Evolutionary conservation across 495 filamentous ascomycete species (phyloP).

Genomic region (Aspergillus sparsus): DNA sequence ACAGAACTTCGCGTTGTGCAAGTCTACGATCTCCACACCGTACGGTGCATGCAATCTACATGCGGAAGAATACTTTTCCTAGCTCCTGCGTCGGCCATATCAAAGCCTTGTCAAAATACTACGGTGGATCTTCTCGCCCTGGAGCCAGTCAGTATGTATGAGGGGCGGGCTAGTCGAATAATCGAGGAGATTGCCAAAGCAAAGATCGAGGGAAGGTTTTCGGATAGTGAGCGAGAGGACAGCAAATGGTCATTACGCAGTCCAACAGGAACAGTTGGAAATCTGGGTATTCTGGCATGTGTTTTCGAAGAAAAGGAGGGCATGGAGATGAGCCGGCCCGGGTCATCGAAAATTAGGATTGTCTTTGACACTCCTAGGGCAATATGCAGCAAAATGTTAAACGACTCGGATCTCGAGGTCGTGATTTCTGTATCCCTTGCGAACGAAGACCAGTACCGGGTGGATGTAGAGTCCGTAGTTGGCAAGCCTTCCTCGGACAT

Average conservation of each 20-base stretch:
- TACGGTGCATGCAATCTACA: slow-evolving; percentile 74
- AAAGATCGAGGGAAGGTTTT: slow-evolving; percentile 78
- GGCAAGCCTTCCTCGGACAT: slow-evolving; percentile 66
- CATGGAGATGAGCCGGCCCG: slow-evolving; percentile 27
- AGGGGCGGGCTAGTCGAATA: slow-evolving; percentile 73
- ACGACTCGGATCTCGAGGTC: slow-evolving; percentile 38
- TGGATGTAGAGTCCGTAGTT: slow-evolving; percentile 61
- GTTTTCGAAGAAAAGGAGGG: slow-evolving; percentile 68
- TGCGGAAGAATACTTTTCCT: slow-evolving; percentile 75
- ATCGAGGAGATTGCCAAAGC: slow-evolving; percentile 87
- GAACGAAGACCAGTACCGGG: slow-evolving; percentile 52
- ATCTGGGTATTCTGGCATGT: slow-evolving; percentile 68
- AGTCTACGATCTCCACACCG: slow-evolving; percentile 66
- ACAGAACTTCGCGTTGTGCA: slow-evolving; percentile 72
- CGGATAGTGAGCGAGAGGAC: slow-evolving; percentile 75
- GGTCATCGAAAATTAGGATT: slow-evolving; percentile 39
- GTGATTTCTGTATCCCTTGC: slow-evolving; percentile 38
- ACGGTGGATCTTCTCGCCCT: slow-evolving; percentile 62
- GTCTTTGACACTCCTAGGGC: slow-evolving; percentile 41
- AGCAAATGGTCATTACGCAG: slow-evolving; percentile 77
- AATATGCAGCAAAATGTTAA: slow-evolving; percentile 32
- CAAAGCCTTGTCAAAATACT: slow-evolving; percentile 44
- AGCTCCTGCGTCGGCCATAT: slow-evolving; percentile 59
- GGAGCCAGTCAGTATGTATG: slow-evolving; percentile 64
- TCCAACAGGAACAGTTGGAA: slow-evolving; percentile 57